Conservation (phyloP, 2,329 filamentous ascomycete genomes). For the Trichoderma sp. region DNA sequence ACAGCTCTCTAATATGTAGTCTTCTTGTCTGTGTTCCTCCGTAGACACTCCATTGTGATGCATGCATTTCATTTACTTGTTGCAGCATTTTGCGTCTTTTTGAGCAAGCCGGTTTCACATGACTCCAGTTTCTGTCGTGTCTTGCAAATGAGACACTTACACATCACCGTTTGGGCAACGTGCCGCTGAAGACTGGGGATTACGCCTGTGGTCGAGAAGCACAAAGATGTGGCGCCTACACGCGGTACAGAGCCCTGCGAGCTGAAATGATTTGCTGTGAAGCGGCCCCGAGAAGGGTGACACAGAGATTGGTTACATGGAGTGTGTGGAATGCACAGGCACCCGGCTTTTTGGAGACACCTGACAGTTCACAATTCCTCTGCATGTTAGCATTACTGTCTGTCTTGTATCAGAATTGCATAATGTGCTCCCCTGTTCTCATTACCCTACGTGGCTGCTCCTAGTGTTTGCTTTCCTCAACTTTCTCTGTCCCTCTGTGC, state of each 20-base stretch:
- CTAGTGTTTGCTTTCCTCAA: background rate
- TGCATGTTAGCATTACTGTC: background rate
- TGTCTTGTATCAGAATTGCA: background rate
- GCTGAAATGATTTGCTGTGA: conserved; percentile 9
- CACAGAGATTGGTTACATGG: background rate
- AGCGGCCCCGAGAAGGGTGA: background rate
- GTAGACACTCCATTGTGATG: background rate
- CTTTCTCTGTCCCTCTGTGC: background rate
- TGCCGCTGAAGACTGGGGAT: conserved; percentile 2
- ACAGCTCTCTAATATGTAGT: background rate
- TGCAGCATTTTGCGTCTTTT: background rate
- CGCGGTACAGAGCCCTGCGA: background rate
- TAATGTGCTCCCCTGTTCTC: background rate
- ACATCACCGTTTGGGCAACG: background rate
- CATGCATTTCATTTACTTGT: background rate
- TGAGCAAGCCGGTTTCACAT: too few relatives aligned
- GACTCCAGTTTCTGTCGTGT: background rate
- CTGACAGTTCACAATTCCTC: background rate
- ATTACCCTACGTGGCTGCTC: background rate
- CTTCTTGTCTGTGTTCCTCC: background rate
- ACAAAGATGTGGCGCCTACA: background rate
- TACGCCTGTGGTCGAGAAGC: background rate
- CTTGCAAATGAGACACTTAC: background rate
- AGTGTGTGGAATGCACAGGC: background rate
- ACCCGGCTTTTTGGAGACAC: conserved; percentile 2